Evolutionary conservation across 805 yeast species (phyloP).

Genomic region (Cyberlindnera nakhonratchasimensis): DNA sequence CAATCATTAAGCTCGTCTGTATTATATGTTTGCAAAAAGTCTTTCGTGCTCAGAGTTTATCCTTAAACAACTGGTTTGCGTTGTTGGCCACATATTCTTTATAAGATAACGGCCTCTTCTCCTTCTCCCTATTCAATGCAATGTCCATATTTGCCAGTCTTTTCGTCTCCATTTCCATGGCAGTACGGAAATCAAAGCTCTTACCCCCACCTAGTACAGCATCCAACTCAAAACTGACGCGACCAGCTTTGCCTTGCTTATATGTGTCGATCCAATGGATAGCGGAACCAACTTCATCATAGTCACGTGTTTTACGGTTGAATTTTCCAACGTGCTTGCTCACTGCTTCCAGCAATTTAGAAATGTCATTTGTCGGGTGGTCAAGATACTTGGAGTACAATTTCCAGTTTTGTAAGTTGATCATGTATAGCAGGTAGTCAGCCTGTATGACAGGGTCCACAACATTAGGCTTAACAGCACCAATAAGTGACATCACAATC

Average conservation of each 20-base stretch:
- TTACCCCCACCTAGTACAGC: constrained; percentile 12
- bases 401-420: constrained; percentile 54
- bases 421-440: constrained; percentile 71
- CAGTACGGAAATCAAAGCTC: constrained; percentile 18
- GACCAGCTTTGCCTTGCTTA: constrained; percentile 48
- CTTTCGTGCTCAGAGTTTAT: constrained; percentile 1
- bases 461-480: constrained; percentile 65
- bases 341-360: constrained; percentile 48
- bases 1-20: not conserved
- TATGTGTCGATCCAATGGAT: constrained; percentile 58
- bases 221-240: constrained; percentile 26
- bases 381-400: constrained; percentile 38
- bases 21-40: too few relatives aligned
- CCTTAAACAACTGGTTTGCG: constrained; percentile 26
- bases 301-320: constrained; percentile 31
- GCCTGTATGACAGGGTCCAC: constrained; percentile 85
- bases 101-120: constrained; percentile 15
- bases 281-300: constrained; percentile 60
- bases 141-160: constrained; percentile 25
- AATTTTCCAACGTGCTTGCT: constrained; percentile 38
- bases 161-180: constrained; percentile 13
- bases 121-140: constrained; percentile 19
- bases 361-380: constrained; percentile 70
- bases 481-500: constrained; percentile 69
- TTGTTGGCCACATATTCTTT: constrained; percentile 23